Conservation (phyloP, 2,329 filamentous ascomycete genomes). For the Pezicula neosporulosa region DNA sequence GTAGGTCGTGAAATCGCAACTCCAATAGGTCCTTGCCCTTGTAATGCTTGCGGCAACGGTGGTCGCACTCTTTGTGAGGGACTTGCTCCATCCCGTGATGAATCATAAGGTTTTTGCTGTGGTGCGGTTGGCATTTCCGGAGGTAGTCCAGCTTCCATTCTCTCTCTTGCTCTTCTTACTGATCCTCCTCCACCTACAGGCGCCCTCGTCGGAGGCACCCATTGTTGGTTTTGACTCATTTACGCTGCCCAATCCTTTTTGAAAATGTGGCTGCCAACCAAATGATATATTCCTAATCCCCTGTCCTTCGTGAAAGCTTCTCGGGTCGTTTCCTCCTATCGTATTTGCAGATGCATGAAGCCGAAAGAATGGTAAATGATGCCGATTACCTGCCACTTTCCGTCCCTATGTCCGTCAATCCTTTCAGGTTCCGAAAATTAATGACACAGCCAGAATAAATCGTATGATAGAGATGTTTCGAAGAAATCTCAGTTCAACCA, state of each 20-base stretch:
- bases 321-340: slow-evolving; percentile 17
- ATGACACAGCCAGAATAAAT: not conserved
- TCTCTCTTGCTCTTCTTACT: slow-evolving; percentile 52
- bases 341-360: slow-evolving; percentile 28
- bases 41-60: slow-evolving; percentile 17
- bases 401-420: not conserved
- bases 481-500: not conserved
- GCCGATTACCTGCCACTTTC: slow-evolving; percentile 10
- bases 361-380: slow-evolving; percentile 16
- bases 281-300: slow-evolving; percentile 3
- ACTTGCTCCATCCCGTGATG: slow-evolving; percentile 9
- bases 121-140: slow-evolving; percentile 20
- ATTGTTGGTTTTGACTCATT: slow-evolving; percentile 26
- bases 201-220: slow-evolving; percentile 13
- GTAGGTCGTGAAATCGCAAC: slow-evolving; percentile 45
- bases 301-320: slow-evolving; percentile 15
- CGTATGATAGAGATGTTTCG: not conserved
- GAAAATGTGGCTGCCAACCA: not conserved
- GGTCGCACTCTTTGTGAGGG: slow-evolving; percentile 17
- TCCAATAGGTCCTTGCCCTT: slow-evolving; percentile 21
- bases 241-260: slow-evolving; percentile 2
- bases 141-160: slow-evolving; percentile 39
- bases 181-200: slow-evolving; percentile 34
- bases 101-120: slow-evolving; percentile 14
- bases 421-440: not conserved